Evolutionary conservation across 225 moss, liverwort and hornwort genomes (phyloP).

Genomic region (Pseudisothecium myosuroides): DNA sequence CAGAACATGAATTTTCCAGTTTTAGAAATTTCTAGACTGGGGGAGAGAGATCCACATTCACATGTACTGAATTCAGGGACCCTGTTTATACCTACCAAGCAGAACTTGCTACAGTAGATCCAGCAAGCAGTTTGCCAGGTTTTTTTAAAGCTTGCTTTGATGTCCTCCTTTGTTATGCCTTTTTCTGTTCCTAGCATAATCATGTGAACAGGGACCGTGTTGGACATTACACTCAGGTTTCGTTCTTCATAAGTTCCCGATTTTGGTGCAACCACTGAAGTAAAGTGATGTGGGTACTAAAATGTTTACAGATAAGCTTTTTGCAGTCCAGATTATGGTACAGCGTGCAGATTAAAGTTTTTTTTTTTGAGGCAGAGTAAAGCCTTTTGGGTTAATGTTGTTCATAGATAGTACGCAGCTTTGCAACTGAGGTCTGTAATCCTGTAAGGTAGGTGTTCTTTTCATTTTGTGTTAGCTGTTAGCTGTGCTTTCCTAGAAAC

Average conservation of each 20-base stretch:
- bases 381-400: not conserved
- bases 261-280: not conserved
- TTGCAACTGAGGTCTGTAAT: not conserved
- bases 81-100: constrained; percentile 15
- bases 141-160: constrained; percentile 5
- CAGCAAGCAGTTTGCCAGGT: constrained; percentile 5
- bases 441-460: not conserved
- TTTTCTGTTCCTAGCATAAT: constrained; percentile 5
- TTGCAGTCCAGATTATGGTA: not conserved
- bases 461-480: not conserved
- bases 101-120: not conserved
- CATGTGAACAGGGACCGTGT: not conserved
- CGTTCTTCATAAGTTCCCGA: not conserved
- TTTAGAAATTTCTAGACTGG: not conserved
- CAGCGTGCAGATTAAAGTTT: not conserved
- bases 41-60: not conserved
- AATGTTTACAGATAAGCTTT: not conserved
- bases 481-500: not conserved
- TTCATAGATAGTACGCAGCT: not conserved
- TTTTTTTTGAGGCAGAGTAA: not conserved
- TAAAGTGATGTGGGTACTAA: not conserved
- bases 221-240: not conserved
- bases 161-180: constrained; percentile 18
- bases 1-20: constrained; percentile 3
- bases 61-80: not conserved